Evolutionary conservation across 768 basidiomycete species (phyloP), one percentile per base, ranked within the genome.

Genomic region (Xerocomus brunneocitrinus): DNA sequence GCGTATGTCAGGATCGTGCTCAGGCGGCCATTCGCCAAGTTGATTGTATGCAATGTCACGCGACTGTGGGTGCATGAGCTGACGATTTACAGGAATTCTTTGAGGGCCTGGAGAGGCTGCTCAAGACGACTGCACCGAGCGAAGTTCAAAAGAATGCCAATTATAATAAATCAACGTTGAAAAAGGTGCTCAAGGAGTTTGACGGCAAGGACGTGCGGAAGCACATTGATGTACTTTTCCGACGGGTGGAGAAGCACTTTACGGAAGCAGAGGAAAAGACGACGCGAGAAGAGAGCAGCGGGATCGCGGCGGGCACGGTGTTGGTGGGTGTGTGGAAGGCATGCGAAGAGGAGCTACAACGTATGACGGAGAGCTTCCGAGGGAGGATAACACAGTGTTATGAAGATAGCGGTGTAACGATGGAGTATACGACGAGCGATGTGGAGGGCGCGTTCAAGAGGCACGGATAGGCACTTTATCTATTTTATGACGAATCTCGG

Each of bases 241-340:
- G 91, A 66, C 84, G 95, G 9, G 91, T 98, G 28, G 91, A 95
- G 71, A 98, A 98, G 70, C 95, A 98, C 65, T 98, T 97, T 63
- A 86, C 86, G 6, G 91, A 94, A 62, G 82, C 82, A 1, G 84
- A 85, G 9, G 87, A 86, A 57, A 86, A 82, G 58, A 65, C 79
- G 4, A 79, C 79, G 19, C 76, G 73, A 4, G 82, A 85, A 54
- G 73, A 75, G 30, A 71, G 66, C 19, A 82, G 84, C 51, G 74
- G 73, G 56, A 80, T 82, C 53, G 71, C 79, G 3, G 73, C 81
- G 27, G 82, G 82, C 3, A 84, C 80, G 31, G 84, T 91, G 38
- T 73, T 95, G 72, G 81, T 83, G 25, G 86, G 84, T 4, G 93
- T 95, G 3, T 97, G 94, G 94, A 89, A 82, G 63, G 85, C 91